Conservation (phyloP, 2,329 filamentous ascomycete genomes). For the Tricladium varicosporioides region DNA sequence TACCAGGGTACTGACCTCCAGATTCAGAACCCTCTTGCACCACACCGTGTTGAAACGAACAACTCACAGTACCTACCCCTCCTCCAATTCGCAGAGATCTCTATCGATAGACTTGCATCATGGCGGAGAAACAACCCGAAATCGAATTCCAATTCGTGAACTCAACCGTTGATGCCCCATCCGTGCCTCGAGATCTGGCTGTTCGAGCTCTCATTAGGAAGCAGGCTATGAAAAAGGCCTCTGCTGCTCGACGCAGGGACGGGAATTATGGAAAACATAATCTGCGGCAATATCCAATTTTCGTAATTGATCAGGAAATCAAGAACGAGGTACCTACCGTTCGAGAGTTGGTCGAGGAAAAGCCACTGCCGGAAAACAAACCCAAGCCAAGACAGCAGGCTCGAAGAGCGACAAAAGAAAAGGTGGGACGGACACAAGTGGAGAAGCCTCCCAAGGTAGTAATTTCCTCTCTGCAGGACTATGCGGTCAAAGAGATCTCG, state of each 20-base stretch:
- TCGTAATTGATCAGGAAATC: slow-evolving; percentile 17
- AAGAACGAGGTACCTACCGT: not conserved
- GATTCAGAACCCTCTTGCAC: too few relatives aligned
- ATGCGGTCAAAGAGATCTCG: slow-evolving; percentile 6
- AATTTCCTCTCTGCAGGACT: not conserved
- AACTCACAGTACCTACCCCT: not conserved
- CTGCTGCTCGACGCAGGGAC: slow-evolving; percentile 30
- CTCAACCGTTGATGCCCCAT: slow-evolving; percentile 24
- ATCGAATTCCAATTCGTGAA: slow-evolving; percentile 30
- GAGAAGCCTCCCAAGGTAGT: slow-evolving; percentile 1
- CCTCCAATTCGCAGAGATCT: not conserved
- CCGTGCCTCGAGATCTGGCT: slow-evolving; percentile 22
- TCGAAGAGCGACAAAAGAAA: not conserved
- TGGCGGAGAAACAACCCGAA: slow-evolving; percentile 6
- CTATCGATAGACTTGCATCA: not conserved
- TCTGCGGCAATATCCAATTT: slow-evolving; percentile 30
- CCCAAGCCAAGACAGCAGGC: not conserved
- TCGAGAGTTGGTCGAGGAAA: not conserved
- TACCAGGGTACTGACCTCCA: too few relatives aligned
- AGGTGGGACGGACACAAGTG: not conserved
- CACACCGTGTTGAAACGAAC: not conserved
- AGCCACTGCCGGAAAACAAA: not conserved
- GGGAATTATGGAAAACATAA: slow-evolving; percentile 35
- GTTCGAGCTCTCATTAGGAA: slow-evolving; percentile 34
- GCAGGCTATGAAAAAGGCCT: slow-evolving; percentile 40